A percentile compares a stretch with the other conserved stretches of the same genome.
phyloP scores from a whole-genome alignment of 129 eudicot species.

The Smallanthus sonchifolius region DNA sequence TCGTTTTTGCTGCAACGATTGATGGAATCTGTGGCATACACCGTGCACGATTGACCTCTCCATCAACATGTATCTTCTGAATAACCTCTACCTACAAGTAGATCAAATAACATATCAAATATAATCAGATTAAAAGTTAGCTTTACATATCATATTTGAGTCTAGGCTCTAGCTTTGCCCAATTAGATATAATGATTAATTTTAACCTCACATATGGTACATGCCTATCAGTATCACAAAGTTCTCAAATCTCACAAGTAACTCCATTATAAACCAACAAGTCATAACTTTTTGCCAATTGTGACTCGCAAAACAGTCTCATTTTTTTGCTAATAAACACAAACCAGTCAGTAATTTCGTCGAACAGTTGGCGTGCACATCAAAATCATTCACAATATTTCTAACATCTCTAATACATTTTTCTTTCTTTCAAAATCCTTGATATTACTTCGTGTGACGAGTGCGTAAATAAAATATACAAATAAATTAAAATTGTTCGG shows the following conservation, averaged over 20 bases:
- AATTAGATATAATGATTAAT: too few relatives aligned
- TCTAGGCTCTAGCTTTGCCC: too few relatives aligned
- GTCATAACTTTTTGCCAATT: background rate
- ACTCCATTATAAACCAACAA: background rate
- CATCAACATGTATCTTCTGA: constrained; percentile 79
- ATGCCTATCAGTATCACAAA: background rate
- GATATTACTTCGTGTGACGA: background rate
- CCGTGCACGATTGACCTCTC: constrained; percentile 91
- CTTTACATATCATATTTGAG: too few relatives aligned
- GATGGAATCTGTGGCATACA: constrained; percentile 75
- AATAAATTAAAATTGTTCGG: background rate
- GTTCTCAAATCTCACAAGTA: background rate
- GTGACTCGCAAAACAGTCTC: background rate
- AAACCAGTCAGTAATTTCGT: constrained; percentile 27
- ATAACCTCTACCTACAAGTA: constrained; percentile 63
- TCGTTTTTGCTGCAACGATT: constrained; percentile 86
- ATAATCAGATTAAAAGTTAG: background rate
- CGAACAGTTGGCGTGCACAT: constrained; percentile 31
- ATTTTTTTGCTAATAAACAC: background rate
- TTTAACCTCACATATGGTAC: background rate
- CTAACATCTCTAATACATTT: background rate
- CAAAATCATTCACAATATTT: background rate
- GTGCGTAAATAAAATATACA: background rate
- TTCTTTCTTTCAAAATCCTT: background rate
- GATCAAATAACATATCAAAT: background rate